Evolutionary conservation across 2,329 filamentous ascomycete genomes (phyloP).

Genomic region (Lachnellula subtilissima): DNA sequence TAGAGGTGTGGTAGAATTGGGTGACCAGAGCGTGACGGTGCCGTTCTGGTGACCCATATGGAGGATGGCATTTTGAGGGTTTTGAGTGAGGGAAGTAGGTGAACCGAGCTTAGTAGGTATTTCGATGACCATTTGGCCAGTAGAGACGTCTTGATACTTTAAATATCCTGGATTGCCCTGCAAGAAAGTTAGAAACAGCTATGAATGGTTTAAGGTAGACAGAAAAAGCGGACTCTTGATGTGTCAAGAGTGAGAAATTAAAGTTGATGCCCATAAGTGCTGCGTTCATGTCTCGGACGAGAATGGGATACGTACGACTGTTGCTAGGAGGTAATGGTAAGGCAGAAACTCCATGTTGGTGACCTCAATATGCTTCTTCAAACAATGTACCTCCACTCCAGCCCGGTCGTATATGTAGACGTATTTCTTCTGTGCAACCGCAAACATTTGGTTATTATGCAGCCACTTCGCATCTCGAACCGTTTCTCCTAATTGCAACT

Average conservation of each 20-base stretch:
- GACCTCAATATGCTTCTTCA: conserved; percentile 86
- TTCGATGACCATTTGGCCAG: conserved; percentile 82
- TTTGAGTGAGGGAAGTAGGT: conserved; percentile 79
- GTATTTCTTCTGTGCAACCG: conserved; percentile 92
- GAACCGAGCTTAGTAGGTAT: conserved; percentile 79
- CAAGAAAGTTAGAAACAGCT: conserved; percentile 14
- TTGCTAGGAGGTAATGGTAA: conserved; percentile 91
- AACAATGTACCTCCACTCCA: conserved; percentile 86
- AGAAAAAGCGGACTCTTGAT: too few species aligned
- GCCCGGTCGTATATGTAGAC: conserved; percentile 94
- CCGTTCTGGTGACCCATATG: conserved; percentile 95
- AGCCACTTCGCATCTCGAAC: conserved; percentile 86
- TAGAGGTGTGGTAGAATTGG: conserved; percentile 78
- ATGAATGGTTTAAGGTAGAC: background rate
- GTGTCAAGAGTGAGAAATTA: too few species aligned
- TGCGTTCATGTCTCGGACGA: too few species aligned
- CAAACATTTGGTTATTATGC: conserved; percentile 92
- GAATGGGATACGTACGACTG: conserved; percentile 55
- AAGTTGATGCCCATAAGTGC: too few species aligned
- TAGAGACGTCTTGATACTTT: conserved; percentile 94
- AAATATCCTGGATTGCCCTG: conserved; percentile 76
- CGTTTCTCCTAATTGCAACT: conserved; percentile 86
- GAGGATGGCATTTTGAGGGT: conserved; percentile 86
- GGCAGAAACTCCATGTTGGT: conserved; percentile 93
- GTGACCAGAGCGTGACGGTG: conserved; percentile 91